Conservation (phyloP, 306 rosid species). For the Cicer cuneatum region DNA sequence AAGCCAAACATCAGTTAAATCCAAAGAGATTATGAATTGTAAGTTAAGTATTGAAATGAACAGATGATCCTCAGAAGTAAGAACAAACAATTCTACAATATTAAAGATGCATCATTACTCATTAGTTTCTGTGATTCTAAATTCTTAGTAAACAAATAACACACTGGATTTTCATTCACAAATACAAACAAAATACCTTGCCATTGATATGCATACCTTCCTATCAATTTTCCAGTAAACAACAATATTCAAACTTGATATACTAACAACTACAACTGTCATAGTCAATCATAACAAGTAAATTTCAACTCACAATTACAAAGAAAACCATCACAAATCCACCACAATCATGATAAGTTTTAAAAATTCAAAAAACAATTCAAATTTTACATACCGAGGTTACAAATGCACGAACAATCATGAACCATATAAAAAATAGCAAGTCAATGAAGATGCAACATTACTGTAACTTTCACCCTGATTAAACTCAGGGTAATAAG, state of each 20-base stretch:
- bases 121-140: neutral
- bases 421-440: neutral
- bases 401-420: neutral
- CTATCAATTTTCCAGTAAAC: neutral
- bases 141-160: slow-evolving; percentile 6
- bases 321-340: slow-evolving; percentile 10
- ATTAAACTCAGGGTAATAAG: slow-evolving; percentile 20
- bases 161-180: neutral
- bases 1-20: neutral
- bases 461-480: neutral
- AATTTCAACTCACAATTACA: slow-evolving; percentile 27
- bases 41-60: neutral
- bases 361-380: neutral
- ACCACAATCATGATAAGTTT: slow-evolving; percentile 3
- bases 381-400: neutral
- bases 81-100: slow-evolving; percentile 12
- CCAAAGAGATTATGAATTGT: neutral
- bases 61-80: slow-evolving; percentile 21
- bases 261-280: neutral
- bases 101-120: neutral
- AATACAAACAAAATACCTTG: slow-evolving; percentile 11
- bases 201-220: neutral
- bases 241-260: too few species aligned
- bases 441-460: neutral
- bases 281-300: neutral